phyloP scores from a whole-genome alignment of 129 eudicot genomes.

The Lactuca saligna region DNA sequence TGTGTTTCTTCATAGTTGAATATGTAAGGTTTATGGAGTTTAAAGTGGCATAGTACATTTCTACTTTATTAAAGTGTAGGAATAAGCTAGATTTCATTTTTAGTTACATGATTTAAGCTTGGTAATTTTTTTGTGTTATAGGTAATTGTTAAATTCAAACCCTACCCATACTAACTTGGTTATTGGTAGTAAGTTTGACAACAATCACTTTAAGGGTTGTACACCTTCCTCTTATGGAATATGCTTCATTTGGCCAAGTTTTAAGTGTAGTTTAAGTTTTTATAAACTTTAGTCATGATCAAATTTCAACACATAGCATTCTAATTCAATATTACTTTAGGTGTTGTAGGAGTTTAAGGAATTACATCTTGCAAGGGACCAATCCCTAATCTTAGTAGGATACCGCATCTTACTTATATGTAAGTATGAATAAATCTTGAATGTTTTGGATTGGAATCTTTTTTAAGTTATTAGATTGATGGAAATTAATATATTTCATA shows the following conservation, averaged over 20 bases:
- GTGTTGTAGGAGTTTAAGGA: conserved; percentile 79
- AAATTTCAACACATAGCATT: neutral
- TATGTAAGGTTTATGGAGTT: too few relatives aligned
- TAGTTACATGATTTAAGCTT: too few relatives aligned
- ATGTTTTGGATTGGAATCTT: too few relatives aligned
- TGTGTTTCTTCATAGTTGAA: too few relatives aligned
- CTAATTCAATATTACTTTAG: conserved; percentile 2
- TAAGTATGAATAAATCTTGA: conserved; percentile 35
- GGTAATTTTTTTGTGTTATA: too few relatives aligned
- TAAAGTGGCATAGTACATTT: too few relatives aligned
- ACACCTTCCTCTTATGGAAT: conserved; percentile 66
- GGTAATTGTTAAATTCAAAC: too few relatives aligned
- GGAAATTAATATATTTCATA: conserved; percentile 38
- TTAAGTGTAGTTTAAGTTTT: conserved; percentile 48
- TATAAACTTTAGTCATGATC: neutral
- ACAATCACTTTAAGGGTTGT: conserved; percentile 72
- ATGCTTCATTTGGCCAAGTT: conserved; percentile 64
- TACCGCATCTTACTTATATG: conserved; percentile 63
- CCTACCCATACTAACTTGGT: too few relatives aligned
- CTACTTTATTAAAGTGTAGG: too few relatives aligned
- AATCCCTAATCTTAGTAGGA: conserved; percentile 75
- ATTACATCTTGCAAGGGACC: conserved; percentile 75
- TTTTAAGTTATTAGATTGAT: neutral
- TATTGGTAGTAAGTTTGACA: conserved; percentile 86
- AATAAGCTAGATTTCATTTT: too few relatives aligned